Conservation (phyloP, 2,329 filamentous ascomycete genomes). For the Phoma sp. region DNA sequence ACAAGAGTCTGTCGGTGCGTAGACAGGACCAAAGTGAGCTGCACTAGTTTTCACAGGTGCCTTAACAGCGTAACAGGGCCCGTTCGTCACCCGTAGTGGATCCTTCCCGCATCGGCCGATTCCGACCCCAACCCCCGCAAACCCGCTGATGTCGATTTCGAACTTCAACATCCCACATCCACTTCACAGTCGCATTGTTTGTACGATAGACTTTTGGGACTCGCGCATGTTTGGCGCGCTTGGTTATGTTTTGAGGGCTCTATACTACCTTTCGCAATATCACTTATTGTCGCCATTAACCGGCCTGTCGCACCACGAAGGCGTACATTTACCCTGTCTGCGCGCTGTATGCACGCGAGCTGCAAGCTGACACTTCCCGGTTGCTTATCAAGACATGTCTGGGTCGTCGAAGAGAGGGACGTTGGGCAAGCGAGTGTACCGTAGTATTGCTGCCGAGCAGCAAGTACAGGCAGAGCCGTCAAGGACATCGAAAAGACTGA, state of each 20-base stretch:
- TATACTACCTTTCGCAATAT: background rate
- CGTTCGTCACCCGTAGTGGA: background rate
- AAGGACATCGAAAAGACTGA: constrained; percentile 16
- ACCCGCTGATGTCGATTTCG: background rate
- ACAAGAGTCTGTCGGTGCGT: too few relatives aligned
- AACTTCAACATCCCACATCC: constrained; percentile 1
- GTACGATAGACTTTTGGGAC: constrained; percentile 4
- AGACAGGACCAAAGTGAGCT: too few relatives aligned
- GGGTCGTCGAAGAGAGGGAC: background rate
- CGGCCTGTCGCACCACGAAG: background rate
- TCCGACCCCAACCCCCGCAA: constrained; percentile 24
- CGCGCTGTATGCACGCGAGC: background rate
- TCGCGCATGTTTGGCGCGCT: background rate
- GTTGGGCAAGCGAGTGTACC: constrained; percentile 16
- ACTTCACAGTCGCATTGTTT: constrained; percentile 7
- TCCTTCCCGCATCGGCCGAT: background rate
- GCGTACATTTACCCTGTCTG: background rate
- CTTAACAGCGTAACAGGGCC: too few relatives aligned
- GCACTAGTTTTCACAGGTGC: too few relatives aligned
- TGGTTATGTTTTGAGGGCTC: background rate
- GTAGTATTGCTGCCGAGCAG: background rate
- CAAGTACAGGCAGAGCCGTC: constrained; percentile 7
- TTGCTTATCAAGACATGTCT: constrained; percentile 8
- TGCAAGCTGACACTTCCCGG: background rate
- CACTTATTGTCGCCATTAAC: constrained; percentile 1